phyloP scores from a whole-genome alignment of 441 rosid genomes.

The Macaranga tanarius region DNA sequence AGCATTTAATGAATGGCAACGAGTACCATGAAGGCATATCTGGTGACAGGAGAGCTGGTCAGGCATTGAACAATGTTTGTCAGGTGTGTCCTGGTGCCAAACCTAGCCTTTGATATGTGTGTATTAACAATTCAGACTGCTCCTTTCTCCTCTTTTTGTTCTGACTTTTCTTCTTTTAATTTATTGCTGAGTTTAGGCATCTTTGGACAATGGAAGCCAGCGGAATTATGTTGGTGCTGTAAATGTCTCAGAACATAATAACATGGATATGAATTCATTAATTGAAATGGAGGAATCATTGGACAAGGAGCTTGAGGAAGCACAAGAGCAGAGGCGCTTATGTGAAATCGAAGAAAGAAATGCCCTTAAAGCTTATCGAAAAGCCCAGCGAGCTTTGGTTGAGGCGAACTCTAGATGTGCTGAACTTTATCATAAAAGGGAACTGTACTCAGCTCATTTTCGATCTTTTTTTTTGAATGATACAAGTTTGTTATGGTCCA shows the following conservation, averaged over 20 bases:
- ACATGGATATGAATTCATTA: slow-evolving; percentile 48
- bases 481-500: slow-evolving; percentile 55
- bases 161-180: not conserved
- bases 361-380: slow-evolving; percentile 82
- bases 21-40: slow-evolving; percentile 32
- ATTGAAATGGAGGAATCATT: slow-evolving; percentile 75
- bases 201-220: slow-evolving; percentile 37
- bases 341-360: slow-evolving; percentile 96
- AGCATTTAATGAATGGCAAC: slow-evolving; percentile 33
- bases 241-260: slow-evolving; percentile 41
- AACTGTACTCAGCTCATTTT: slow-evolving; percentile 63
- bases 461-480: slow-evolving; percentile 64
- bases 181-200: slow-evolving; percentile 42
- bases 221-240: slow-evolving; percentile 42
- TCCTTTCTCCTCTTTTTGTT: slow-evolving; percentile 9
- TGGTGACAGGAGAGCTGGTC: slow-evolving; percentile 37
- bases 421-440: slow-evolving; percentile 75
- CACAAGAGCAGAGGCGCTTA: slow-evolving; percentile 62
- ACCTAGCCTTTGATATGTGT: slow-evolving; percentile 20
- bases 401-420: slow-evolving; percentile 87
- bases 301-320: slow-evolving; percentile 88
- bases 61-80: slow-evolving; percentile 30
- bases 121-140: slow-evolving; percentile 10
- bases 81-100: slow-evolving; percentile 44
- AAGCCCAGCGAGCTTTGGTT: slow-evolving; percentile 80